phyloP scores from a whole-genome alignment of 2,329 filamentous ascomycete genomes.

The Claviceps cyperi region DNA sequence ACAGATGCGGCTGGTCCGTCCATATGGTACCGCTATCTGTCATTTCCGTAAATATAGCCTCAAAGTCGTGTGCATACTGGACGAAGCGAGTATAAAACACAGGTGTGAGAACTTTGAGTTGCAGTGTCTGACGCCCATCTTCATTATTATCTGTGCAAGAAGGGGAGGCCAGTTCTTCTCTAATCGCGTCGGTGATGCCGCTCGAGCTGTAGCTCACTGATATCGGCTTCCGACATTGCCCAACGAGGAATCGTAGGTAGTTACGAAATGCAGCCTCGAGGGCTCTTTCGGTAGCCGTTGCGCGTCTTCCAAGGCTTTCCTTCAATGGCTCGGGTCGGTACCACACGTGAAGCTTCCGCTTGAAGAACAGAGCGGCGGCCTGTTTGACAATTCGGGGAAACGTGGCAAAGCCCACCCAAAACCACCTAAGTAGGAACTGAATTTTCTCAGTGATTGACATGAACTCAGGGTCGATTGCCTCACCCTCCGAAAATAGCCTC shows the following conservation, averaged over 20 bases:
- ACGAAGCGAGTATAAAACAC: conserved; percentile 53
- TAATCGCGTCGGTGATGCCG: conserved; percentile 25
- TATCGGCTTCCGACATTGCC: conserved; percentile 28
- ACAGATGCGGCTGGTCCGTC: conserved; percentile 37
- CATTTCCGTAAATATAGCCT: conserved; percentile 47
- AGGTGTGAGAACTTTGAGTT: conserved; percentile 47
- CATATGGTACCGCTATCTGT: conserved; percentile 43
- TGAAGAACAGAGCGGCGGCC: conserved; percentile 42
- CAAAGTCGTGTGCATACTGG: conserved; percentile 45
- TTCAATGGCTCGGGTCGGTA: conserved; percentile 47
- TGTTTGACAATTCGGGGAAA: conserved; percentile 51
- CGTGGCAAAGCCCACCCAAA: conserved; percentile 52
- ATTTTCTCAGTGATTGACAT: conserved; percentile 29
- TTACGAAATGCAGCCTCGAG: conserved; percentile 32
- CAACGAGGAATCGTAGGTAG: conserved; percentile 36
- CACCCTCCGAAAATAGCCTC: conserved; percentile 38
- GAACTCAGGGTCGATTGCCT: conserved; percentile 32
- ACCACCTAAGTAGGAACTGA: conserved; percentile 41
- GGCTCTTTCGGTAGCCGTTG: conserved; percentile 32
- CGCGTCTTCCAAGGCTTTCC: conserved; percentile 38
- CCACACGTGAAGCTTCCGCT: conserved; percentile 45
- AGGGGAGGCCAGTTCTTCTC: conserved; percentile 25
- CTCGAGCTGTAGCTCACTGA: conserved; percentile 39
- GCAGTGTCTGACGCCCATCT: conserved; percentile 23
- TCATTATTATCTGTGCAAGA: conserved; percentile 9